Evolutionary conservation across 2,329 filamentous ascomycete genomes (phyloP).

Genomic region (Diatrype stigma): DNA sequence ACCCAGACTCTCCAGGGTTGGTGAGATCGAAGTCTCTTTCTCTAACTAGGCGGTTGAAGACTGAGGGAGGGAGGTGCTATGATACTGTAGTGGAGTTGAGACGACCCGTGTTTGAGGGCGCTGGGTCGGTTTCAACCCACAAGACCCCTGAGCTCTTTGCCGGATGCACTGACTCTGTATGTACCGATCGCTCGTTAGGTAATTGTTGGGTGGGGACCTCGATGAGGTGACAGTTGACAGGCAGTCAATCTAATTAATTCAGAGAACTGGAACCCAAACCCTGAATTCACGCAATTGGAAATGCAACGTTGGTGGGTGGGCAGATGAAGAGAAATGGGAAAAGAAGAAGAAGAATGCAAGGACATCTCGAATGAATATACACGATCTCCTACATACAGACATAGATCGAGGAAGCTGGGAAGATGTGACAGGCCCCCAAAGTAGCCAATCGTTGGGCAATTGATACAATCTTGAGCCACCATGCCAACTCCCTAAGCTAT

Average conservation of each 20-base stretch:
- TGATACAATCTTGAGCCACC: conserved; percentile 19
- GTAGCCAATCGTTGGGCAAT: conserved; percentile 15
- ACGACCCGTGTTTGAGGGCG: conserved; percentile 39
- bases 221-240: too few species aligned
- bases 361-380: background rate
- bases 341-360: conserved; percentile 11
- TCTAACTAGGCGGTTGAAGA: too few species aligned
- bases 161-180: conserved; percentile 5
- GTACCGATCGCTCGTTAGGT: background rate
- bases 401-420: conserved; percentile 10
- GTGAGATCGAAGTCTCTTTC: too few species aligned
- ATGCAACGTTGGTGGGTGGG: conserved; percentile 3
- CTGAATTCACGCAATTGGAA: too few species aligned
- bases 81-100: conserved; percentile 32
- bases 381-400: too few species aligned
- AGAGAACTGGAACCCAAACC: too few species aligned
- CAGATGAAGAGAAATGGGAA: conserved; percentile 1
- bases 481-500: conserved; percentile 1
- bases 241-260: background rate
- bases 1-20: too few species aligned
- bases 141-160: conserved; percentile 12
- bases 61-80: background rate
- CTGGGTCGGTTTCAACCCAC: conserved; percentile 33
- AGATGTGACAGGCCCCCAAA: conserved; percentile 6
- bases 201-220: background rate